Percentiles rank a stretch among this genome's conserved stretches.
These are phyloP conservation scores for Salix koriyanagi DNA, from an alignment of 345 rosid species.

Conservation along the genomic window DNA sequence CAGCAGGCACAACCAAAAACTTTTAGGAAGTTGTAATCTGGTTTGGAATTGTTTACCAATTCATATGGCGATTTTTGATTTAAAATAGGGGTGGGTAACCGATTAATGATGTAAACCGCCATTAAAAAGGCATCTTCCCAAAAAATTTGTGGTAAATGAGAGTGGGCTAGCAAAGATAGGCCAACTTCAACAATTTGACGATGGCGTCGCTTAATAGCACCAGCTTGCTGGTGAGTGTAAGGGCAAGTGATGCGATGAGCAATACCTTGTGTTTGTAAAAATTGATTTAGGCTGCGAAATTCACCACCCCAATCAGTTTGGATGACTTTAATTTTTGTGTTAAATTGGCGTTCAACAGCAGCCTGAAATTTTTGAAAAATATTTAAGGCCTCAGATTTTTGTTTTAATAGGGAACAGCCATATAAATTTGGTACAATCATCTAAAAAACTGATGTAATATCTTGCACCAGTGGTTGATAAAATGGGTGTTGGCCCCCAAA, in stretches of 20 bases:
- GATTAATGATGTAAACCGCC: too few relatives aligned
- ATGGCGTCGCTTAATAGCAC: background rate
- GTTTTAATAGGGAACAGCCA: background rate
- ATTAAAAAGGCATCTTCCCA: background rate
- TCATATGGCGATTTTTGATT: background rate
- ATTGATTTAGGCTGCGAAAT: too few relatives aligned
- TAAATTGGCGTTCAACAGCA: background rate
- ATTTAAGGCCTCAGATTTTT: too few relatives aligned
- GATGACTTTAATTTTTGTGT: too few relatives aligned
- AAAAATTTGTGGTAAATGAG: too few relatives aligned
- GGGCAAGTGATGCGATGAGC: fast-evolving
- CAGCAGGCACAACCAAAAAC: background rate
- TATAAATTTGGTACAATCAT: background rate
- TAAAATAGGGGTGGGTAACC: fast-evolving
- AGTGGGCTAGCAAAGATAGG: background rate
- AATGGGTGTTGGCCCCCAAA: background rate
- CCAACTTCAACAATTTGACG: background rate
- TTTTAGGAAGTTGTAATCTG: fast-evolving
- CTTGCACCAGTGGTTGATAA: background rate
- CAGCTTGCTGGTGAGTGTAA: background rate
- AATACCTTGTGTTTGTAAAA: background rate
- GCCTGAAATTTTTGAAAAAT: background rate
- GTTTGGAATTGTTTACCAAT: background rate
- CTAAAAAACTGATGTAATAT: too few relatives aligned
- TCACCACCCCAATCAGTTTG: background rate